Base-by-base conservation (phyloP, 1,284 basidiomycete genomes). In the Leccinum huronense region DNA sequence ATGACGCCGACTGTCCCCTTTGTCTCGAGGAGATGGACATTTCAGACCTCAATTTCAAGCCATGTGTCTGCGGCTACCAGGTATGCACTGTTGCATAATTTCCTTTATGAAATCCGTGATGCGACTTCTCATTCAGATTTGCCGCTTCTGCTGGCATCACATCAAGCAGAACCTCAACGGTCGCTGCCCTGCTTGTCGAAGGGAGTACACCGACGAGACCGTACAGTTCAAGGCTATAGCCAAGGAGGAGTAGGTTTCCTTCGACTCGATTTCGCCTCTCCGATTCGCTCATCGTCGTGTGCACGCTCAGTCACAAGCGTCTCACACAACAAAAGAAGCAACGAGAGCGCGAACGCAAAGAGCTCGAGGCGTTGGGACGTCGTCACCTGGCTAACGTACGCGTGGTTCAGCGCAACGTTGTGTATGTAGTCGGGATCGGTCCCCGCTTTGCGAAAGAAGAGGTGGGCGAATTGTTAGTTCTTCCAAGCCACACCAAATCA, bases 11-110 rank as follows among this genome's bases (percentile, higher is more conserved):
- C 74, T 99, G 97, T 80, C 95, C 97, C 57, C 88, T 99, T 67
- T 99, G 97, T 80, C 87, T 98, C 63, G 97, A 99, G 76, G 96
- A 98, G 80, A 95, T 99, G 88, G 97, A 99, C 80, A 87, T 99
- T 68, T 96, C 95, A 53, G 97, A 99, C 84, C 87, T 98, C 76
- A 97, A 98, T 83, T 99, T 99, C 83, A 97, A 97, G 82, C 97
- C 97, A 19, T 99, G 97, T 79, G 89, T 96, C 62, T 99, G 97
- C 80, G 97, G 97, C 69, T 97, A 99, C 80, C 96, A 98, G 85
- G 96, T 93, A 76, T 72, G 80, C 61, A 59, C 58, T 42, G 59
- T 67, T 40, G 63, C 65, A 67, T 67, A 61, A 68, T 60, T 34
- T 31, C 16, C 16, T 54, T 64, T 67, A 64, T 69, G 63, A 65